Conservation (phyloP, 2,329 filamentous ascomycete species). For the Colletotrichum somersetense region DNA sequence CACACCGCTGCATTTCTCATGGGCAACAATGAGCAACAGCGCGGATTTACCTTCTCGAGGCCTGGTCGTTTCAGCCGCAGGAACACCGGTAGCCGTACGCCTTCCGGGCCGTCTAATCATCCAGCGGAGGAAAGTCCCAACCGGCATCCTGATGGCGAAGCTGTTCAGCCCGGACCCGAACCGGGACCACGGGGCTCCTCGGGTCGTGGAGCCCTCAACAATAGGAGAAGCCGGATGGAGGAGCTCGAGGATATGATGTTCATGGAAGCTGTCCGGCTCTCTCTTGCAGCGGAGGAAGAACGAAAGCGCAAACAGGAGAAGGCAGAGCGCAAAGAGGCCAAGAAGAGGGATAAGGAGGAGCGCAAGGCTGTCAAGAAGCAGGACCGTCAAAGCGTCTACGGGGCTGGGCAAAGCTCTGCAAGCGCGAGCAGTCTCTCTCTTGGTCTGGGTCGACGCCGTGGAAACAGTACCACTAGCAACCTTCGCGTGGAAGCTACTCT, state of each 20-base stretch:
- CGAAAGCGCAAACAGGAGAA: slow-evolving; percentile 88
- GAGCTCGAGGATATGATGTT: slow-evolving; percentile 99
- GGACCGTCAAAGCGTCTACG: slow-evolving; percentile 53
- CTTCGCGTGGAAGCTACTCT: slow-evolving; percentile 68
- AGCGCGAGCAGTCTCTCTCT: slow-evolving; percentile 76
- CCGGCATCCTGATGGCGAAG: slow-evolving; percentile 46
- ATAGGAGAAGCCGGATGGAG: slow-evolving; percentile 72
- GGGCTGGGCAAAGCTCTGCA: slow-evolving; percentile 60
- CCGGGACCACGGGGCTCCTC: slow-evolving; percentile 51
- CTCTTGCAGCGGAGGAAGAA: slow-evolving; percentile 93
- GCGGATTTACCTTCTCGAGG: slow-evolving; percentile 58
- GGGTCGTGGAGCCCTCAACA: slow-evolving; percentile 45
- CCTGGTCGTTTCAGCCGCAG: slow-evolving; percentile 70
- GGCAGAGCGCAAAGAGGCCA: slow-evolving; percentile 83
- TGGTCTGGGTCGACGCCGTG: slow-evolving; percentile 68
- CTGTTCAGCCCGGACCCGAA: slow-evolving; percentile 49
- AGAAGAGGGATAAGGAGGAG: slow-evolving; percentile 86
- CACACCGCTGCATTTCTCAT: slow-evolving; percentile 96
- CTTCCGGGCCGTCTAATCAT: slow-evolving; percentile 45
- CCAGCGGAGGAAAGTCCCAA: slow-evolving; percentile 50
- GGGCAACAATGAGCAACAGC: slow-evolving; percentile 69
- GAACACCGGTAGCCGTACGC: slow-evolving; percentile 56
- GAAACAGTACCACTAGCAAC: slow-evolving; percentile 71
- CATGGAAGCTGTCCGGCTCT: slow-evolving; percentile 93
- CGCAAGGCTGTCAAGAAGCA: slow-evolving; percentile 81